Base-by-base conservation (phyloP, 768 basidiomycete species). In the Mycena leptocephala region DNA sequence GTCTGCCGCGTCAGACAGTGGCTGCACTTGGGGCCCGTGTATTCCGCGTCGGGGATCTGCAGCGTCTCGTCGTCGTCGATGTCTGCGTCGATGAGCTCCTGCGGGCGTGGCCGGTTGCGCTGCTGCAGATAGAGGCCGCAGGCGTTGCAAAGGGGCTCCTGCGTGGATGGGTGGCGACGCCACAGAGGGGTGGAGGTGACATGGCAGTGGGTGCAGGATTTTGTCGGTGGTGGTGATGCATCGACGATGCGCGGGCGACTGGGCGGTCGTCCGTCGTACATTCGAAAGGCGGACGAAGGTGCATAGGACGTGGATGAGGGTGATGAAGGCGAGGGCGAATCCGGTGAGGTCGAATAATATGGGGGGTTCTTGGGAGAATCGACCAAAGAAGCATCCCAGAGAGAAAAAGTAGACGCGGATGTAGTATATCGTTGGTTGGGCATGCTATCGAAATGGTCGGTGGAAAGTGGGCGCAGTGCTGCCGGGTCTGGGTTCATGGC, bases 1-100 rank as follows among this genome's bases (percentile, higher is more conserved):
- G 89, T 90, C 51, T 85, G 86, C 68, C 88, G 88, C 11, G 89
- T 89, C 70, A 84, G 86, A 73, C 89, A 90, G 80, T 89, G 89
- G 67, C 86, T 88, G 59, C 89, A 90, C 77, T 89, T 86, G 2
- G 89, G 89, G 6, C 61, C 74, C 7, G 46, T 70, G 48, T 70
- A 70, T n/a, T 70, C 66, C 5, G 22, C 22, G 51, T 69, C 61
- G 13, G 59, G 43, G 46, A 69, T 59, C 53, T 33, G 67, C 46
- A 33, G 39, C 39, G 24, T 46, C 4, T 62, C 58, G 35, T 51
- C 46, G 9, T 64, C 68, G 13, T 70, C 68, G 43, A 32, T 30
- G 61, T 69, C 74, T 3, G 68, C 74, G 59, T 55, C 72, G 43
- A 74, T 74, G 32, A 74, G 72, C 53, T 35, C 65, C 16, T 61